Evolutionary conservation across 768 basidiomycete genomes (phyloP).

Genomic region (Lanmaoa rubissima): DNA sequence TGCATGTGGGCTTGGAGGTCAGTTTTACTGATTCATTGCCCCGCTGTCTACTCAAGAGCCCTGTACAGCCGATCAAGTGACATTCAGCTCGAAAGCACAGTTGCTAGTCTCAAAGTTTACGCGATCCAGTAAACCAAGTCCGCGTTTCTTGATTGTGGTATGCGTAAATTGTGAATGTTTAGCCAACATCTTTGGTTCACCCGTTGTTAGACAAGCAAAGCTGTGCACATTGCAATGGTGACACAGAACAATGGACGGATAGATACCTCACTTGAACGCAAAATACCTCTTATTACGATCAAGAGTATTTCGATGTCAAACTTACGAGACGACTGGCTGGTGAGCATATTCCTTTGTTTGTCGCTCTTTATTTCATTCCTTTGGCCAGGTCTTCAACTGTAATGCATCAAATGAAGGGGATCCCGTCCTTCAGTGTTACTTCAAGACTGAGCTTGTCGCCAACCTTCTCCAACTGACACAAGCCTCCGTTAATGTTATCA

Average conservation of each 20-base stretch:
- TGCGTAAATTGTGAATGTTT: slow-evolving; percentile 11
- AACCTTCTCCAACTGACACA: slow-evolving; percentile 80
- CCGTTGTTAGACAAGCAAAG: slow-evolving; percentile 48
- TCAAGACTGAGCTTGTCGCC: slow-evolving; percentile 93
- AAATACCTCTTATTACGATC: slow-evolving; percentile 87
- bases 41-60: neutral
- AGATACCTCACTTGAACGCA: slow-evolving; percentile 70
- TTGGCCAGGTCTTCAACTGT: slow-evolving; percentile 67
- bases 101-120: slow-evolving; percentile 80
- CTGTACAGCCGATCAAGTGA: slow-evolving; percentile 65
- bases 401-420: slow-evolving; percentile 89
- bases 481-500: slow-evolving; percentile 66
- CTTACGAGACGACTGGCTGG: slow-evolving; percentile 94
- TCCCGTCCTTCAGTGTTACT: slow-evolving; percentile 83
- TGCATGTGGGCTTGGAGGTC: slow-evolving; percentile 74
- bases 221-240: slow-evolving; percentile 72
- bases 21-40: slow-evolving; percentile 25
- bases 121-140: slow-evolving; percentile 89
- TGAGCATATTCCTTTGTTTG: slow-evolving; percentile 34
- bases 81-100: slow-evolving; percentile 82
- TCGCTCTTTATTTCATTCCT: slow-evolving; percentile 4
- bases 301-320: slow-evolving; percentile 84
- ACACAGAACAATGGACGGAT: slow-evolving; percentile 59
- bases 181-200: neutral
- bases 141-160: slow-evolving; percentile 88